Percentiles rank a stretch among this genome's conserved stretches.
Evolutionary conservation across 1,284 basidiomycete species (phyloP).

Genomic region (Cryptococcus depauperatus): DNA sequence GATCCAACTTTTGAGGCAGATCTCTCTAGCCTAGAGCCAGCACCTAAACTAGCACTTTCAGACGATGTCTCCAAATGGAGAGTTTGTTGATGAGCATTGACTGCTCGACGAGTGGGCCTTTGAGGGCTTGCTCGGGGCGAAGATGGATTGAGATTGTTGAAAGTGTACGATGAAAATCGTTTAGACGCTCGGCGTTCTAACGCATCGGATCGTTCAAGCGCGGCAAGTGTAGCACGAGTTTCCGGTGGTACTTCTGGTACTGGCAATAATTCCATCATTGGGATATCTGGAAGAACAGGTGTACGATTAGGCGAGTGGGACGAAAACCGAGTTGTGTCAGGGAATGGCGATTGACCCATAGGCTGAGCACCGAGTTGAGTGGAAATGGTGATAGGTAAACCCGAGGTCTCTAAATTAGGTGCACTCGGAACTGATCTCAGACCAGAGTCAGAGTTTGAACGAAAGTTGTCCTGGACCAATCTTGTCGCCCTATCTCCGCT

Average conservation of each 20-base stretch:
- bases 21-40: background rate
- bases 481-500: background rate
- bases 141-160: constrained; percentile 80
- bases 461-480: too few relatives aligned
- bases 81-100: constrained; percentile 1
- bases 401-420: too few relatives aligned
- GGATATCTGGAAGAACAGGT: too few relatives aligned
- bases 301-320: too few relatives aligned
- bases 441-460: too few relatives aligned
- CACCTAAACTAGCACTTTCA: constrained; percentile 4
- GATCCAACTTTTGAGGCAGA: background rate
- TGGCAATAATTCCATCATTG: constrained; percentile 27
- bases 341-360: too few relatives aligned
- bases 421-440: too few relatives aligned
- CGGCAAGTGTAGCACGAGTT: constrained; percentile 74
- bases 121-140: constrained; percentile 36
- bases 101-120: constrained; percentile 32
- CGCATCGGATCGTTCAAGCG: constrained; percentile 75
- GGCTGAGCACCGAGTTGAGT: too few relatives aligned
- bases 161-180: constrained; percentile 91
- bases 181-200: constrained; percentile 90
- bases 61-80: constrained; percentile 39
- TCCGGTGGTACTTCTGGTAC: constrained; percentile 49
- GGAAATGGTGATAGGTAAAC: too few relatives aligned
- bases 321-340: too few relatives aligned